Evolutionary conservation across 768 basidiomycete species (phyloP).

Genomic region (Brasilioporus rufonigricans): DNA sequence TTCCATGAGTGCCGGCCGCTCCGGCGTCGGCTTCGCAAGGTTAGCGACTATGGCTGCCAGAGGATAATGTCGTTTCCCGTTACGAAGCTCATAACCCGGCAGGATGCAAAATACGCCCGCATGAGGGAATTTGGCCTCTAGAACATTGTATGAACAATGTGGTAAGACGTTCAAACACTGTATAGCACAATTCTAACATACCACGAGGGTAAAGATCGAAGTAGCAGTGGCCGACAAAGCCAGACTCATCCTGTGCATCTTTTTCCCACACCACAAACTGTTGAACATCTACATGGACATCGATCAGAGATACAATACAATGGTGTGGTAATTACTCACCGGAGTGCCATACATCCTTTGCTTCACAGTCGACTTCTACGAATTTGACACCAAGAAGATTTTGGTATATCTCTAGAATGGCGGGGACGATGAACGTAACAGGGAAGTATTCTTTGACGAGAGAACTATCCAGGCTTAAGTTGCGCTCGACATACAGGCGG

Average conservation of each 20-base stretch:
- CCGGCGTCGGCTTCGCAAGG: slow-evolving; percentile 76
- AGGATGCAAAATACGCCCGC: slow-evolving; percentile 80
- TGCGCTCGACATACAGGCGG: slow-evolving; percentile 51
- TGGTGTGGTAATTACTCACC: slow-evolving; percentile 40
- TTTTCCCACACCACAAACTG: slow-evolving; percentile 82
- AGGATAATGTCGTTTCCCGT: slow-evolving; percentile 67
- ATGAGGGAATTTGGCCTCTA: slow-evolving; percentile 76
- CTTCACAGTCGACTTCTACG: slow-evolving; percentile 47
- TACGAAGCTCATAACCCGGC: slow-evolving; percentile 53
- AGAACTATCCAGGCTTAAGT: slow-evolving; percentile 66
- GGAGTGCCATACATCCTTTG: slow-evolving; percentile 72
- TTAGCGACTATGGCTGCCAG: slow-evolving; percentile 84
- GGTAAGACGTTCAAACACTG: neutral
- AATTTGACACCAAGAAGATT: slow-evolving; percentile 73
- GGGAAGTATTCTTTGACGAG: slow-evolving; percentile 88
- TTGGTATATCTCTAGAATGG: slow-evolving; percentile 80
- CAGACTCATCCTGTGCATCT: slow-evolving; percentile 63
- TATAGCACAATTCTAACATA: slow-evolving; percentile 28
- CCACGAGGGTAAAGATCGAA: slow-evolving; percentile 84
- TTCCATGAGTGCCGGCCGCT: slow-evolving; percentile 78
- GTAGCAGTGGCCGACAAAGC: slow-evolving; percentile 81
- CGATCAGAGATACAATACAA: neutral
- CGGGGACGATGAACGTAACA: slow-evolving; percentile 72
- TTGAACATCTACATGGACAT: slow-evolving; percentile 57
- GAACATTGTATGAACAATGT: neutral